A percentile compares a stretch with the other conserved stretches of the same genome.
phyloP scores from a whole-genome alignment of 1,139 yeast genomes.

The Hemisphaericaspora subhashii region DNA sequence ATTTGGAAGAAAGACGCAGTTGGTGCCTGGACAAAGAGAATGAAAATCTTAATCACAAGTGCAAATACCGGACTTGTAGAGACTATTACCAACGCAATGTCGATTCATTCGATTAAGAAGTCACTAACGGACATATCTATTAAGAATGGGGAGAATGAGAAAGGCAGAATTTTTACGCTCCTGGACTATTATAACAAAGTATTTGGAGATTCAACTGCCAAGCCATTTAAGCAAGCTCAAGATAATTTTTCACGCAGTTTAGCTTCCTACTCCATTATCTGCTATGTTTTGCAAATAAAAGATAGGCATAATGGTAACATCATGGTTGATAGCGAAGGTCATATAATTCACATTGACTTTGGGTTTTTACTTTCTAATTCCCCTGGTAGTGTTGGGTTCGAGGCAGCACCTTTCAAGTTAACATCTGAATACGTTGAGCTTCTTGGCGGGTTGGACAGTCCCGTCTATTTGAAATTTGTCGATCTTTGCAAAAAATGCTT shows the following conservation, averaged over 20 bases:
- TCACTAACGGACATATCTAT: conserved; percentile 78
- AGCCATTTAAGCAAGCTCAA: conserved; percentile 68
- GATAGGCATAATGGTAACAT: conserved; percentile 97
- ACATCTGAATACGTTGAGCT: conserved; percentile 86
- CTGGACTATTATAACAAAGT: conserved; percentile 74
- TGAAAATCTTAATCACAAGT: conserved; percentile 89
- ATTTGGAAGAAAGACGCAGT: conserved; percentile 73
- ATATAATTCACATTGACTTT: conserved; percentile 92
- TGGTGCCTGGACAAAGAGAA: conserved; percentile 85
- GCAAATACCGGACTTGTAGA: conserved; percentile 91
- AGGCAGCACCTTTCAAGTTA: conserved; percentile 93
- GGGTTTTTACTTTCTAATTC: conserved; percentile 90
- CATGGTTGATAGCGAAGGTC: conserved; percentile 91
- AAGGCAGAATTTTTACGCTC: conserved; percentile 69
- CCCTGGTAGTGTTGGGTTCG: conserved; percentile 95
- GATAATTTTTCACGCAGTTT: conserved; percentile 79
- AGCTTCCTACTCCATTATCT: conserved; percentile 86
- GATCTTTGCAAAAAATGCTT: conserved; percentile 70
- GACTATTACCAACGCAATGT: conserved; percentile 90
- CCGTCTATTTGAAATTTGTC: conserved; percentile 57
- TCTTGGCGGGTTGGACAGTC: conserved; percentile 73
- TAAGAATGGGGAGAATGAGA: conserved; percentile 61
- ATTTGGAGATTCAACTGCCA: conserved; percentile 61
- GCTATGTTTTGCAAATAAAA: conserved; percentile 85
- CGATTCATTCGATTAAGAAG: conserved; percentile 91